phyloP scores from a whole-genome alignment of 2,329 filamentous ascomycete species.

The Alternaria sp. region DNA sequence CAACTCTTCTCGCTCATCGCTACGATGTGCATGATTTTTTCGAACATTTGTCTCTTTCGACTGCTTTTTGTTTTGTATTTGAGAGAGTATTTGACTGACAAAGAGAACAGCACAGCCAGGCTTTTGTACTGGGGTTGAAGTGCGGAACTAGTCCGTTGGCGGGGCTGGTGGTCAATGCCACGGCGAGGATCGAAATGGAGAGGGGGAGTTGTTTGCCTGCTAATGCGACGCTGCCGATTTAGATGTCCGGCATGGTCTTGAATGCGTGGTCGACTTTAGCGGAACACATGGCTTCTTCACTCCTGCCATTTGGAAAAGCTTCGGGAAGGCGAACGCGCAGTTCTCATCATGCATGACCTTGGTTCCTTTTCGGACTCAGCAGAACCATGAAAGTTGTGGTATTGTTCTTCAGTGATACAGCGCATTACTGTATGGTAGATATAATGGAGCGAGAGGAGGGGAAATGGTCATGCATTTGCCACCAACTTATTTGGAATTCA shows the following conservation, averaged over 20 bases:
- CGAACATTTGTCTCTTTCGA: not conserved
- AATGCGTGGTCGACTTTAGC: no score
- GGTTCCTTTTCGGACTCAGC: not conserved
- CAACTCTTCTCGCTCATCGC: not conserved
- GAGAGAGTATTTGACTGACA: not conserved
- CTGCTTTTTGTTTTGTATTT: not conserved
- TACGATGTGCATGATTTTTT: no score
- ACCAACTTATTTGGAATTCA: not conserved
- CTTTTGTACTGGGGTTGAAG: conserved; percentile 28
- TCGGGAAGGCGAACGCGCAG: not conserved
- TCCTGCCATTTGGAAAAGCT: not conserved
- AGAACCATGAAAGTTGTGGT: no score
- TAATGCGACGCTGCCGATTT: conserved; percentile 24
- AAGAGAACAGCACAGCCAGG: conserved; percentile 7
- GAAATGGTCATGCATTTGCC: not conserved
- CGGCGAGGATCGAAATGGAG: conserved; percentile 23
- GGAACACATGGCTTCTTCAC: fast-evolving
- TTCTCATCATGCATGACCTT: not conserved
- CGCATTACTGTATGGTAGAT: not conserved
- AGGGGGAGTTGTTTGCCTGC: conserved; percentile 25
- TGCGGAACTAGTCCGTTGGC: conserved; percentile 28
- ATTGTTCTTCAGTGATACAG: no score
- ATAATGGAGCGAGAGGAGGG: not conserved
- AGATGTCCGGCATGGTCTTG: not conserved
- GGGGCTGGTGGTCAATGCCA: conserved; percentile 26